These are phyloP conservation scores for Schizophyllum amplum DNA, from an alignment of 1,284 basidiomycete species.

Conservation along the genomic window DNA sequence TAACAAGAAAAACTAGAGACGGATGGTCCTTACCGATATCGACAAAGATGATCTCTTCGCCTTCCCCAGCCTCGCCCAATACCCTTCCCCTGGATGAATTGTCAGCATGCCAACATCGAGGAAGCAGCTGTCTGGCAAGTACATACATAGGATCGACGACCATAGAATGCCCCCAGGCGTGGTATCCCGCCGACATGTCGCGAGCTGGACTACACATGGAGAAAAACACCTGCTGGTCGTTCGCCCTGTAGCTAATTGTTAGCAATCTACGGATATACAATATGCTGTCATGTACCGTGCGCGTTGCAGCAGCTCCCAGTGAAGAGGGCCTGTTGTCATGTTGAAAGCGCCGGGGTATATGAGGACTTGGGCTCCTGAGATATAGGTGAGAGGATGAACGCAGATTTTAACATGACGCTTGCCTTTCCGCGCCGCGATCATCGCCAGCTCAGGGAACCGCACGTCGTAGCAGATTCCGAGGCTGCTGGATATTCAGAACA, in stretches of 20 bases:
- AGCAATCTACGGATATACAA: neutral
- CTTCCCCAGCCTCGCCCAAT: conserved; percentile 70
- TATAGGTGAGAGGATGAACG: too few species aligned
- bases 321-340: conserved; percentile 87
- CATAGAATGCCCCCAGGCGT: conserved; percentile 92
- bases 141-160: conserved; percentile 84
- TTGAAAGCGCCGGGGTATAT: conserved; percentile 95
- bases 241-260: conserved; percentile 47
- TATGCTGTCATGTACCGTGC: conserved; percentile 50
- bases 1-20: neutral
- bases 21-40: conserved; percentile 66
- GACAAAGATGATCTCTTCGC: conserved; percentile 75
- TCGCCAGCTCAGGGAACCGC: conserved; percentile 92
- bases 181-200: conserved; percentile 73
- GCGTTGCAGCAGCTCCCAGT: conserved; percentile 92
- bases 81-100: conserved; percentile 63
- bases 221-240: conserved; percentile 95
- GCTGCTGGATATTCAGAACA: neutral
- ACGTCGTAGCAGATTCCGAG: conserved; percentile 90
- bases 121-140: neutral
- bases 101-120: conserved; percentile 8
- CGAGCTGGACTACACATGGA: conserved; percentile 95
- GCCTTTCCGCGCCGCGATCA: conserved; percentile 87
- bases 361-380: conserved; percentile 83
- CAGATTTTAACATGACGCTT: too few species aligned